A percentile compares a stretch with the other conserved stretches of the same genome.
Conservation (phyloP, 2,329 filamentous ascomycete genomes). For the Calonectria henricotiae region DNA sequence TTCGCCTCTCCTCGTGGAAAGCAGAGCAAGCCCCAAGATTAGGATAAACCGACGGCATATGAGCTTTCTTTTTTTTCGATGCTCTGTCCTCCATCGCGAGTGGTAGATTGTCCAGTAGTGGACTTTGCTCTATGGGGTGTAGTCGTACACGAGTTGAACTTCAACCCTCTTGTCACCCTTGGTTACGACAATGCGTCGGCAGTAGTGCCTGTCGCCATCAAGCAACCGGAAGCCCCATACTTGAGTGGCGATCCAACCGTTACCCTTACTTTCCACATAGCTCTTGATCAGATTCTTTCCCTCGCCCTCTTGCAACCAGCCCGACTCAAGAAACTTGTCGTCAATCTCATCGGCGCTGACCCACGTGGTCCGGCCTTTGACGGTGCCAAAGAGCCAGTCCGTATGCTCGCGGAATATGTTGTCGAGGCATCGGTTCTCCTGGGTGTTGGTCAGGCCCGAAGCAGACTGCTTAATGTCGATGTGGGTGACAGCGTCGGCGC, state of each 20-base stretch:
- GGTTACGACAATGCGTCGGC: constrained; percentile 68
- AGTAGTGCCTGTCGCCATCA: constrained; percentile 69
- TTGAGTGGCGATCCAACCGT: constrained; percentile 72
- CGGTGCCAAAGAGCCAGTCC: constrained; percentile 85
- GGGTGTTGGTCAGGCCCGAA: constrained; percentile 78
- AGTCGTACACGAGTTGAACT: constrained; percentile 74
- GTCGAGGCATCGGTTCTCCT: constrained; percentile 72
- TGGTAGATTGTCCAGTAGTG: background rate
- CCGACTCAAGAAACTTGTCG: constrained; percentile 72
- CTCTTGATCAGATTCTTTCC: constrained; percentile 78
- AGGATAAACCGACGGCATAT: background rate
- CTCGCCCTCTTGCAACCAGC: constrained; percentile 74
- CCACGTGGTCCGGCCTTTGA: constrained; percentile 75
- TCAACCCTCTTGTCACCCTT: constrained; percentile 67
- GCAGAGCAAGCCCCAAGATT: background rate
- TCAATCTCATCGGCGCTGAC: constrained; percentile 64
- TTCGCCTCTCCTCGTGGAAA: constrained; percentile 1
- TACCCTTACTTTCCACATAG: constrained; percentile 69
- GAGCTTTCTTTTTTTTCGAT: background rate
- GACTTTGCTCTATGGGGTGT: constrained; percentile 46
- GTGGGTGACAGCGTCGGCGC: constrained; percentile 67
- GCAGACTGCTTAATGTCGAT: constrained; percentile 84
- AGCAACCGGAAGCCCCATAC: constrained; percentile 75
- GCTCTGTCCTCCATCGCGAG: background rate
- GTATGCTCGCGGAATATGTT: constrained; percentile 73